These are phyloP conservation scores for Claviceps paspali DNA, from an alignment of 2,329 filamentous ascomycete species.

Conservation along the genomic window DNA sequence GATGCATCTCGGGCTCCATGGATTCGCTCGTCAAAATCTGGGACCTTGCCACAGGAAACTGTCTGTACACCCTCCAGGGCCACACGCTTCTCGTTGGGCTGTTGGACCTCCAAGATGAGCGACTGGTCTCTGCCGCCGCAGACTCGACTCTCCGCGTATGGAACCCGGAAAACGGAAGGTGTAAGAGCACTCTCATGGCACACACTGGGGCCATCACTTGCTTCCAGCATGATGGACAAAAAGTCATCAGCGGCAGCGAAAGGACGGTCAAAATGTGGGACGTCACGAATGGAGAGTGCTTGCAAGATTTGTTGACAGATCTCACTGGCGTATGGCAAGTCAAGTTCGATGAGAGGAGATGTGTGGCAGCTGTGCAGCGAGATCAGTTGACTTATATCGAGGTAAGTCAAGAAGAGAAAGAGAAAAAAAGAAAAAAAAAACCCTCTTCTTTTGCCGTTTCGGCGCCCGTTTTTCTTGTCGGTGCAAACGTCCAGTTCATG, in stretches of 20 bases:
- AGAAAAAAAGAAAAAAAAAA: no score
- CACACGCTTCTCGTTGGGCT: conserved; percentile 86
- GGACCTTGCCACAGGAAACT: conserved; percentile 75
- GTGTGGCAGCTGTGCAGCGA: conserved; percentile 90
- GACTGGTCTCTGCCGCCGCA: conserved; percentile 85
- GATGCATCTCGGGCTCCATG: conserved; percentile 97
- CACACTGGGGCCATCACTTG: conserved; percentile 97
- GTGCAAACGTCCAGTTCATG: no score
- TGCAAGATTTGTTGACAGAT: conserved; percentile 84
- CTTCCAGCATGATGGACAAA: conserved; percentile 93
- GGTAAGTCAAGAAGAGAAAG: conserved; percentile 48
- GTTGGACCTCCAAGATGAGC: conserved; percentile 75
- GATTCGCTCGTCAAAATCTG: conserved; percentile 96
- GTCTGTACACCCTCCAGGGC: conserved; percentile 80
- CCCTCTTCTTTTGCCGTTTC: no score
- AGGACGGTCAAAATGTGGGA: conserved; percentile 99
- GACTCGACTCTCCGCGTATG: conserved; percentile 93
- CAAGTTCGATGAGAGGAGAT: conserved; percentile 88
- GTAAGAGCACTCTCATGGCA: conserved; percentile 76
- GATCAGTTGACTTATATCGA: conserved; percentile 90
- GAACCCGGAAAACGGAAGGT: conserved; percentile 87
- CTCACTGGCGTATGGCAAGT: conserved; percentile 98
- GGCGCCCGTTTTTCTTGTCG: no score
- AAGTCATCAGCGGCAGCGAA: conserved; percentile 92
- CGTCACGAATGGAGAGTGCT: conserved; percentile 76